Evolutionary conservation across 805 yeast species (phyloP).

Genomic region (Suhomyces prunicola): DNA sequence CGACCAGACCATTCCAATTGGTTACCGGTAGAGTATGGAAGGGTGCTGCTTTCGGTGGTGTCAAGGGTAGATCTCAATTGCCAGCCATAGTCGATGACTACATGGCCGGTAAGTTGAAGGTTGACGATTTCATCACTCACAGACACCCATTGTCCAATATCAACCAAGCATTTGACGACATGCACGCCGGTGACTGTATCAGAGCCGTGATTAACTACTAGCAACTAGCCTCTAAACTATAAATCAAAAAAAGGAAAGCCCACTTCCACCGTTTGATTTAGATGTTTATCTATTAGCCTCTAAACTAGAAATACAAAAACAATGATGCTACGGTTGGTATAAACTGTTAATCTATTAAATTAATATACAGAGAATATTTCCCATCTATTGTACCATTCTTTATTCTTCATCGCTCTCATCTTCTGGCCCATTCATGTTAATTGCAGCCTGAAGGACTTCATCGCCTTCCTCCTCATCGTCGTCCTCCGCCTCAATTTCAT

Average conservation of each 20-base stretch:
- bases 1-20: slow-evolving; percentile 97
- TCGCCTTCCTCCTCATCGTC: slow-evolving; percentile 22
- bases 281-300: background rate
- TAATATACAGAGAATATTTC: background rate
- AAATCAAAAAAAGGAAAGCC: background rate
- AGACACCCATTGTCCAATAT: slow-evolving; percentile 74
- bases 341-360: background rate
- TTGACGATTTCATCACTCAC: slow-evolving; percentile 94
- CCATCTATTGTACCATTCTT: background rate
- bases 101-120: slow-evolving; percentile 74
- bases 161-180: slow-evolving; percentile 88
- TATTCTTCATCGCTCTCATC: slow-evolving; percentile 20
- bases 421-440: slow-evolving; percentile 14
- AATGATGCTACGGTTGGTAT: background rate
- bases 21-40: slow-evolving; percentile 99
- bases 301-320: background rate
- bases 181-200: slow-evolving; percentile 91
- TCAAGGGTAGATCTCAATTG: slow-evolving; percentile 94
- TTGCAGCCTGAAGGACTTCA: slow-evolving; percentile 9
- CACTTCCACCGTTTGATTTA: background rate
- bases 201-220: slow-evolving; percentile 76
- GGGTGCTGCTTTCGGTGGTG: slow-evolving; percentile 99
- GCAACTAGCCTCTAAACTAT: slow-evolving; percentile 11
- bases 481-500: slow-evolving; percentile 13
- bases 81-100: slow-evolving; percentile 88